Conservation (phyloP, 768 basidiomycete species). For the Trametes cingulata region DNA sequence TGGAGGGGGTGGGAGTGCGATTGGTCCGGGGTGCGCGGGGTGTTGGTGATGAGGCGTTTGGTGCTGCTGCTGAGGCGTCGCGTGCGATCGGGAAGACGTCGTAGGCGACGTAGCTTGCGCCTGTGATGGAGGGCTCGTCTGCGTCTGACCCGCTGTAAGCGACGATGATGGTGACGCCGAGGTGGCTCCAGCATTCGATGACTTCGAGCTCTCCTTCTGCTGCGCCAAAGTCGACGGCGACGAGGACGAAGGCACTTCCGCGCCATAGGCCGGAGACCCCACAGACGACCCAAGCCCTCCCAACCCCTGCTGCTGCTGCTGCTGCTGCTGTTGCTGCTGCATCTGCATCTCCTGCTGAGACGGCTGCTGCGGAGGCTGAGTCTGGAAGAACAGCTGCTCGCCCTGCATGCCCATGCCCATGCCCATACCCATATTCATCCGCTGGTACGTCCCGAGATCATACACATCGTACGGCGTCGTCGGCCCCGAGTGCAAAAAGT, state of each 20-base stretch:
- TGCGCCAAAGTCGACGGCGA: background rate
- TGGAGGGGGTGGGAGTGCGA: slow-evolving; percentile 64
- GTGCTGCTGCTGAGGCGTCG: slow-evolving; percentile 20
- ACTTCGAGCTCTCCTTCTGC: background rate
- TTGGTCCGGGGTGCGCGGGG: slow-evolving; percentile 65
- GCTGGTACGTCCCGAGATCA: slow-evolving; percentile 22
- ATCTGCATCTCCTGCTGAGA: background rate
- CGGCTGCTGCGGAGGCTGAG: background rate
- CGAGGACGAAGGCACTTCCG: background rate
- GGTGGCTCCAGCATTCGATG: background rate
- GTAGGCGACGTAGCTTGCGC: slow-evolving; percentile 16
- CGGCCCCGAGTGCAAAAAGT: slow-evolving; percentile 39
- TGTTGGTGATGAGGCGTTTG: slow-evolving; percentile 13
- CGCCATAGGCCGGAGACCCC: background rate
- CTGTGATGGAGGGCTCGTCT: slow-evolving; percentile 5
- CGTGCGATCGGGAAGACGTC: slow-evolving; percentile 18
- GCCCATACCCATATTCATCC: slow-evolving; percentile 8
- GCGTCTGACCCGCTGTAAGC: background rate
- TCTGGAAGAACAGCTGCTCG: background rate
- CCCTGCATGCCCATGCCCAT: slow-evolving; percentile 8
- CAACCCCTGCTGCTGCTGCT: background rate
- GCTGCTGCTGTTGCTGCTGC: slow-evolving; percentile 1
- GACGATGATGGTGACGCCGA: slow-evolving; percentile 10
- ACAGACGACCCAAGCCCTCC: background rate
- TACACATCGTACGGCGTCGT: slow-evolving; percentile 39